A percentile compares a stretch with the other conserved stretches of the same genome.
phyloP scores from a whole-genome alignment of 1,284 basidiomycete genomes.

The Pseudozyma hubeiensis region DNA sequence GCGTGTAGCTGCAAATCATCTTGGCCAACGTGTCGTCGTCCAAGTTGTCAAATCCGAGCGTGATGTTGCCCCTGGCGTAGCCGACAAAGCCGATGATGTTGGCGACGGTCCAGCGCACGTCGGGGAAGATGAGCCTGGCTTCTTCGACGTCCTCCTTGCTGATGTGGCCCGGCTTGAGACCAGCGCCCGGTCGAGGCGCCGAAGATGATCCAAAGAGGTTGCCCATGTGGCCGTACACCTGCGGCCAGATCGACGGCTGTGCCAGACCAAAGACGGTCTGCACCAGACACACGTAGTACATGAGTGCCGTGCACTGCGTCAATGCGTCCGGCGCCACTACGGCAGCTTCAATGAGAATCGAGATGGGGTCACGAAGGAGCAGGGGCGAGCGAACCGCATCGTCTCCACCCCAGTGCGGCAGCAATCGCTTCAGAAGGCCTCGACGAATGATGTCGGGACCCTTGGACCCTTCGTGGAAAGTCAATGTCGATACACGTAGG shows the following conservation, averaged over 20 bases:
- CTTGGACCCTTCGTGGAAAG: constrained; percentile 38
- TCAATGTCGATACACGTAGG: constrained; percentile 48
- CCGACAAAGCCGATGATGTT: constrained; percentile 66
- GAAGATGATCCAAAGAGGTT: constrained; percentile 28
- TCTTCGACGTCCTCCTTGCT: constrained; percentile 48
- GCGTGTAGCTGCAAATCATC: constrained; percentile 85
- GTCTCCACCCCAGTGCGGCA: constrained; percentile 67
- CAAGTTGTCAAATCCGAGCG: constrained; percentile 66
- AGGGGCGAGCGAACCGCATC: constrained; percentile 63
- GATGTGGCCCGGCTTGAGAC: constrained; percentile 36
- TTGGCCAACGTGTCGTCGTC: constrained; percentile 75
- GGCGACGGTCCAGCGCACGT: constrained; percentile 65
- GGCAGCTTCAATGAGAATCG: constrained; percentile 65
- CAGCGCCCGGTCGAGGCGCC: constrained; percentile 34
- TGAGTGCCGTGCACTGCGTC: constrained; percentile 63
- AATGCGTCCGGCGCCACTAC: constrained; percentile 59
- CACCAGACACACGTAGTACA: constrained; percentile 67
- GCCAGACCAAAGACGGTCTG: constrained; percentile 67
- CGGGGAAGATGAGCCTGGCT: constrained; percentile 59
- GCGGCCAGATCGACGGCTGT: constrained; percentile 64
- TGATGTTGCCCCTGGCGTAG: constrained; percentile 67
- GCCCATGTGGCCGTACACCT: constrained; percentile 46
- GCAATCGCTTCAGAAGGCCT: constrained; percentile 63
- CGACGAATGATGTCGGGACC: constrained; percentile 58
- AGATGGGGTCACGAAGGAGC: constrained; percentile 64